Percentiles rank a stretch among this genome's conserved stretches.
Evolutionary conservation across 768 basidiomycete species (phyloP).

Genomic region (Tricholoma sp.): DNA sequence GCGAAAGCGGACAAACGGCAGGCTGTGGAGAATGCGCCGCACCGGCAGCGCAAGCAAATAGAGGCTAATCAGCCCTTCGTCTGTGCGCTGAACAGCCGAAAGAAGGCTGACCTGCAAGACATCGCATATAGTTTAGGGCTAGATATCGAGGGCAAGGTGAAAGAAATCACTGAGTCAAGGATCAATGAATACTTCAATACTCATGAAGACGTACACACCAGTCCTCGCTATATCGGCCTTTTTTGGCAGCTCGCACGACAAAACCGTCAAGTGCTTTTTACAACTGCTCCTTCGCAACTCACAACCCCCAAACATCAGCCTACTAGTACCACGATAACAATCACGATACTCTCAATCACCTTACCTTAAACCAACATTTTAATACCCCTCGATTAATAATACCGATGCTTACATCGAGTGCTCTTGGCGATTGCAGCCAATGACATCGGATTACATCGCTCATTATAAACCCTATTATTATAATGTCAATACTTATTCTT

Average conservation of each 20-base stretch:
- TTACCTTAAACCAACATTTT: too few relatives aligned
- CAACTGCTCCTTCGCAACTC: too few relatives aligned
- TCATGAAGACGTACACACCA: constrained; percentile 3
- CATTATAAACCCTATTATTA: not conserved
- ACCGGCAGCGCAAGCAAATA: not conserved
- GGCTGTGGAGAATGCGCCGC: not conserved
- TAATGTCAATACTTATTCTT: not conserved
- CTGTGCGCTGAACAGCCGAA: not conserved
- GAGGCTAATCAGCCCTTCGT: not conserved
- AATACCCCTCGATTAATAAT: too few relatives aligned
- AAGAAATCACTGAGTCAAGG: not conserved
- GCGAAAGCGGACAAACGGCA: not conserved
- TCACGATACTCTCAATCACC: too few relatives aligned
- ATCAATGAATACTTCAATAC: not conserved
- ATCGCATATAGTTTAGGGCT: not conserved
- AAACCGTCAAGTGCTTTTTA: not conserved
- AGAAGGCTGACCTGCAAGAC: not conserved
- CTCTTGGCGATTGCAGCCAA: not conserved
- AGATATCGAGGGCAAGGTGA: not conserved
- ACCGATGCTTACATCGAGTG: not conserved
- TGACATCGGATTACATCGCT: not conserved
- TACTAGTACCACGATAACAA: too few relatives aligned
- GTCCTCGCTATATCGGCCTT: constrained; percentile 4
- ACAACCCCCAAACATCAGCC: too few relatives aligned
- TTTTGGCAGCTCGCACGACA: not conserved